Evolutionary conservation across 2,329 filamentous ascomycete species (phyloP), one percentile per base, ranked within the genome.

Genomic region (Pyricularia grisea): DNA sequence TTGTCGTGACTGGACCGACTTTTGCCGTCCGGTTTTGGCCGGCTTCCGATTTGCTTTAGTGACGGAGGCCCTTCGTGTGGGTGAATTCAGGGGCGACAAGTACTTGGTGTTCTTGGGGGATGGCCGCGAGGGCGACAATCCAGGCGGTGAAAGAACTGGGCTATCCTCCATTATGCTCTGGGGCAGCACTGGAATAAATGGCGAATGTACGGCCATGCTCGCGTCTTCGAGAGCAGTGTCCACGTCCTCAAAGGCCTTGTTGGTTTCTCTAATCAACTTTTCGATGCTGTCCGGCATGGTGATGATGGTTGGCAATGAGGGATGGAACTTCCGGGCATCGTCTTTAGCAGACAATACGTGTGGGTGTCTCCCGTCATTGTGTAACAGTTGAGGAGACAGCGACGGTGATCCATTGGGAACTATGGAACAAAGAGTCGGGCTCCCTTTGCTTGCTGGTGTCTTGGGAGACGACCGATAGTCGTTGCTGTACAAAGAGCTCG

Each of bases 241-340:
- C 28, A 83, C 79, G 14, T 80, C 78, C 73, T 80, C 79, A 75
- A 85, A 85, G 31, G 84, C 82, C 69, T 82, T 78, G 70, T 86
- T 83, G 4, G 83, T 81, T 72, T 85, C 80, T 70, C 78, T 76
- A 65, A 84, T 82, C 71, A 86, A 78, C 71, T 81, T 77, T 68
- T 82, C 78, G 3, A 83, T 76, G 69, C 79, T 79, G 58, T 80
- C 76, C 14, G 77, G 78, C 72, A 78, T 73, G 71, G 27, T 70
- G 71, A 66, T 55, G 65, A 55, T 30, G 36, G 25, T 10, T 27
- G 36, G 25, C 42, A 14, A 14, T 11, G 65, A 55, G 14, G 20
- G 25, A 9, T 55, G 25, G 27, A 30, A 27, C 17, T 30, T 30
- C 27, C 42, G 42, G 36, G 23, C 50, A 27, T 67, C 50, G 33